Percentiles rank a stretch among this genome's conserved stretches.
Evolutionary conservation across 768 basidiomycete genomes (phyloP).

Genomic region (Mycena venus): DNA sequence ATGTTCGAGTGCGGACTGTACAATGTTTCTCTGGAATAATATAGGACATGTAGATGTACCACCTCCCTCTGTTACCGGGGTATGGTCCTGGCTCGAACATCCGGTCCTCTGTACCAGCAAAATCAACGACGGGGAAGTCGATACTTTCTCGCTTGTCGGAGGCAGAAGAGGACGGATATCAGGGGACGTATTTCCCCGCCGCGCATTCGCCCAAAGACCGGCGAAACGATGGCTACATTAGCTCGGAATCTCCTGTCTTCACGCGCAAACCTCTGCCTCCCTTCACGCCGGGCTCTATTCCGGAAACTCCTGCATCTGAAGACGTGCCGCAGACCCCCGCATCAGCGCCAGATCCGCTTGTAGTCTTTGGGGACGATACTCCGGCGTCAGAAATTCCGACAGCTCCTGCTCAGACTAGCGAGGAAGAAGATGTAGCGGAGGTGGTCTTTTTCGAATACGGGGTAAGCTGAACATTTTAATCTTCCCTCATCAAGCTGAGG

Average conservation of each 20-base stretch:
- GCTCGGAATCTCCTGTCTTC: slow-evolving; percentile 58
- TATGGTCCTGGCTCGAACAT: slow-evolving; percentile 89
- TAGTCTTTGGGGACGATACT: not conserved
- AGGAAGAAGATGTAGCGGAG: slow-evolving; percentile 73
- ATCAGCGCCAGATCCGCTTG: slow-evolving; percentile 21
- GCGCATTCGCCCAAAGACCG: slow-evolving; percentile 48
- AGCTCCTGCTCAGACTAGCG: slow-evolving; percentile 29
- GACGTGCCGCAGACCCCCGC: slow-evolving; percentile 24
- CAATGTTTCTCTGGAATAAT: not conserved
- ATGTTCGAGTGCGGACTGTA: slow-evolving; percentile 47
- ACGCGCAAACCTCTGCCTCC: slow-evolving; percentile 41
- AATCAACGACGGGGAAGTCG: slow-evolving; percentile 65
- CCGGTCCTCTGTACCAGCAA: slow-evolving; percentile 82
- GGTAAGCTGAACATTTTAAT: slow-evolving; percentile 43
- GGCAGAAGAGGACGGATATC: slow-evolving; percentile 92
- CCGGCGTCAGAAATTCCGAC: slow-evolving; percentile 15
- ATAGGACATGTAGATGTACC: slow-evolving; percentile 77
- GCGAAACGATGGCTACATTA: slow-evolving; percentile 78
- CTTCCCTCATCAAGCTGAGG: not conserved
- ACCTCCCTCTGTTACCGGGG: slow-evolving; percentile 91
- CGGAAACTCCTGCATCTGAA: slow-evolving; percentile 27
- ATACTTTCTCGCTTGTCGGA: slow-evolving; percentile 80
- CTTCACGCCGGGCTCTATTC: not conserved
- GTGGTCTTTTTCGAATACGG: slow-evolving; percentile 90
- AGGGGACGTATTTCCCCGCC: slow-evolving; percentile 82